A percentile compares a stretch with the other conserved stretches of the same genome.
phyloP scores from a whole-genome alignment of 2,329 filamentous ascomycete species.

The Ilyonectria sp. region DNA sequence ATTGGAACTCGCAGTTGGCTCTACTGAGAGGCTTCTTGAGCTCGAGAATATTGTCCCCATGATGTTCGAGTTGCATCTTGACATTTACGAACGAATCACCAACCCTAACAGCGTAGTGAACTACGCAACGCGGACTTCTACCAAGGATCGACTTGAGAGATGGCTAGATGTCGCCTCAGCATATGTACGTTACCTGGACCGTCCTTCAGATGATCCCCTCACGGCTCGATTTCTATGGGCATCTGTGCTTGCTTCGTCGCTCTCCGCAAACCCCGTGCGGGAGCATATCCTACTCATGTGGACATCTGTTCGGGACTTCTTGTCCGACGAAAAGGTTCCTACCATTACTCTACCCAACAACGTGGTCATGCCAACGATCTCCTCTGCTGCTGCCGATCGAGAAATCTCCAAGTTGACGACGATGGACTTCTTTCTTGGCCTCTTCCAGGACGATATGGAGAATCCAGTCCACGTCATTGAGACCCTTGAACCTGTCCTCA shows the following conservation, averaged over 20 bases:
- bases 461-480: constrained; percentile 91
- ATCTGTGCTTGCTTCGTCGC: constrained; percentile 67
- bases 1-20: constrained; percentile 51
- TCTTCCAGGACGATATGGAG: constrained; percentile 87
- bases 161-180: constrained; percentile 68
- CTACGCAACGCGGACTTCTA: constrained; percentile 62
- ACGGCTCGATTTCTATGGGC: constrained; percentile 72
- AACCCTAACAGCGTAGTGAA: constrained; percentile 71
- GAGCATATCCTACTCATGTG: constrained; percentile 73
- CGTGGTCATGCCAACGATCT: constrained; percentile 89
- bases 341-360: constrained; percentile 84
- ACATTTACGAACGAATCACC: constrained; percentile 72
- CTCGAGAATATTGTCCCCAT: constrained; percentile 68
- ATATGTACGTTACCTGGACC: constrained; percentile 56
- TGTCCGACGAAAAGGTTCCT: constrained; percentile 58
- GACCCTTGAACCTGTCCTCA: constrained; percentile 91
- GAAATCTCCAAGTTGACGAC: constrained; percentile 94
- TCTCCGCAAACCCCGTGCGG: constrained; percentile 66
- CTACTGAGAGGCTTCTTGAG: constrained; percentile 47
- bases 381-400: constrained; percentile 84
- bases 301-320: constrained; percentile 69
- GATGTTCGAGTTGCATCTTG: constrained; percentile 74
- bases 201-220: constrained; percentile 56
- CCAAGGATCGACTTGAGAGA: constrained; percentile 64
- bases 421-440: constrained; percentile 93